These are phyloP conservation scores for Amylostereum areolatum DNA, from an alignment of 1,284 basidiomycete genomes.

Conservation along the genomic window DNA sequence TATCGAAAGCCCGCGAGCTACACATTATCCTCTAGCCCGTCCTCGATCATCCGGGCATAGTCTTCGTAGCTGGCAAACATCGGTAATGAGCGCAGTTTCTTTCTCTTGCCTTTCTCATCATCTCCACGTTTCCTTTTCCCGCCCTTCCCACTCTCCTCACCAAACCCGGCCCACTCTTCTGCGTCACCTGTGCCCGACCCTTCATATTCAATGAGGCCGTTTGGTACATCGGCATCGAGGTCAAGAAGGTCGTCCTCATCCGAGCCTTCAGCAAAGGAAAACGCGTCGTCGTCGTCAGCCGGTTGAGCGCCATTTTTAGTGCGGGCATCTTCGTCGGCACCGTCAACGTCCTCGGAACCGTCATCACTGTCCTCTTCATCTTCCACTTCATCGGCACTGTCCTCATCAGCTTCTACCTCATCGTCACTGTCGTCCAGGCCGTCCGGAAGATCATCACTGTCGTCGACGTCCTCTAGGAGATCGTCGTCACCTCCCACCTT, in stretches of 20 bases:
- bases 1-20: conserved; percentile 19
- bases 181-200: conserved; percentile 35
- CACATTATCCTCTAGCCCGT: conserved; percentile 69
- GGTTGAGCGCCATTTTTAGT: conserved; percentile 14
- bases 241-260: conserved; percentile 64
- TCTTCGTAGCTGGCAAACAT: conserved; percentile 95
- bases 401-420: conserved; percentile 25
- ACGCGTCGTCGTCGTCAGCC: conserved; percentile 28
- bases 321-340: conserved; percentile 26
- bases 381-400: conserved; percentile 21
- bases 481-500: conserved; percentile 38
- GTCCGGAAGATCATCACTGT: conserved; percentile 20
- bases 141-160: conserved; percentile 19
- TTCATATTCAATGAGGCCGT: conserved; percentile 55
- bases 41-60: conserved; percentile 90
- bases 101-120: conserved; percentile 54
- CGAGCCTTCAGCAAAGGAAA: conserved; percentile 60
- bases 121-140: conserved; percentile 49
- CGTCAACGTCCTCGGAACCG: conserved; percentile 26
- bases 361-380: conserved; percentile 25
- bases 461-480: conserved; percentile 28
- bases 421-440: conserved; percentile 23
- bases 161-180: conserved; percentile 52
- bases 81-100: conserved; percentile 71
- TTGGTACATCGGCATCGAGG: conserved; percentile 46